Evolutionary conservation across 2,329 filamentous ascomycete genomes (phyloP), one percentile per base, ranked within the genome.

Genomic region (Neophaeococcomyces mojaviensis): DNA sequence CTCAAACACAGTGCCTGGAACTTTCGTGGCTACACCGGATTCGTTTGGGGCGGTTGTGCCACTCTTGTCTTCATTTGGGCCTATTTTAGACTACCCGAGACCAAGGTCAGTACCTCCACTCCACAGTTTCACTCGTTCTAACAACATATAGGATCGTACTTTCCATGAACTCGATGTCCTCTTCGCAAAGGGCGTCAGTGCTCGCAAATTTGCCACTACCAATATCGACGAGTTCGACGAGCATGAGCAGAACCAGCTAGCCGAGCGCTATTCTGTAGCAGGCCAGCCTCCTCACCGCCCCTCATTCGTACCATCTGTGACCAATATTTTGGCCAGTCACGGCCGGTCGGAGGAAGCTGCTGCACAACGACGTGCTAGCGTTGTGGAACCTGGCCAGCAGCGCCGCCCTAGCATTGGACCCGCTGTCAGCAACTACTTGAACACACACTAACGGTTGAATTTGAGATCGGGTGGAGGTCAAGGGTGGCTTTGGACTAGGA

Each of bases 21-120:
- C 42, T 54, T 59, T 53, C 38, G 55, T 1, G 63, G 60, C 7
- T 63, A 62, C 38, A 52, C 59, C 1, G 63, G 61, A 0, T 64
- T 66, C 26, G 38, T 66, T 5, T 66, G 59, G 16, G 56, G 55
- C 2, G 62, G 56, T 0, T 45, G 54, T 1, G 55, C 53, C 8
- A 31, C 54, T 1, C 5, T 62, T 2, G 58, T 56, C 24, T 44
- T 55, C 2, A 24, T 61, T 0, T 67, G 58, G 45, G 59, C 57
- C n/a, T 65, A 58, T 49, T 60, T 59, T 45, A 55, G 58, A 6
- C 36, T 64, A 3, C 61, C 61, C 0, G 62, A 64, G 41, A 62
- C 60, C 0, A 58, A 56, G 32, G n/a, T n/a, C n/a, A n/a, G n/a
- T n/a, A n/a, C n/a, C n/a, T n/a, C n/a, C n/a, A n/a, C n/a, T n/a